Evolutionary conservation across 2,329 filamentous ascomycete species (phyloP), one percentile per base, ranked within the genome.

Genomic region (Alternaria gaisen): DNA sequence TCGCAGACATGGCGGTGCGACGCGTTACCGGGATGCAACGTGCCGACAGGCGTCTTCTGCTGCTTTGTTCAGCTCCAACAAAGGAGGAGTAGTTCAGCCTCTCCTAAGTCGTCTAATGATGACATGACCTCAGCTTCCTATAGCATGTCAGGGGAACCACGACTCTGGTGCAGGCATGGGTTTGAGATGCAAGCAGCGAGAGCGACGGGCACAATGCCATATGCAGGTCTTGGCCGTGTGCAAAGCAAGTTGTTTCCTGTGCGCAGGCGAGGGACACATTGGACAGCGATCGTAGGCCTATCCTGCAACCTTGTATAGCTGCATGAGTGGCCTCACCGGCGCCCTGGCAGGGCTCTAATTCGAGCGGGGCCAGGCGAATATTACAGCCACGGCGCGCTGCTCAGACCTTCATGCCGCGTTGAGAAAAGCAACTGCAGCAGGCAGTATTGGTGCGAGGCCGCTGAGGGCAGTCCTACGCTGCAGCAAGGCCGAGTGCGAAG

Each of bases 261-360:
- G 54, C 58, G 67, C 55, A 62, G 65, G 64, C 64, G 63, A 63
- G 63, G 65, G 65, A 62, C 53, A 72, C 68, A 77, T 75, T 77
- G 74, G 73, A 71, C 64, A 65, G 71, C 69, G 53, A 70, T 73
- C 56, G 64, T 58, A 68, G 68, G 65, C 66, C 62, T 26, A 64
- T 64, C 60, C 63, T 70, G 72, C 71, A 72, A 70, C 69, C 70
- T 67, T 70, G 69, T 69, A 72, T 75, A 75, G 73, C 73, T 77
- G 75, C 73, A 77, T 75, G 72, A 68, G 73, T 69, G 76, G 75
- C 70, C 72, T 76, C 70, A 72, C 73, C 72, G 70, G 72, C 69
- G 65, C 41, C 48, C 58, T 60, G 60, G 51, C 61, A 59, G 56
- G 43, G 44, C 58, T 58, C 63, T 71, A 69, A 75, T 75, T 76